phyloP scores from a whole-genome alignment of 1,139 yeast species.

The Kodamaea arcana region DNA sequence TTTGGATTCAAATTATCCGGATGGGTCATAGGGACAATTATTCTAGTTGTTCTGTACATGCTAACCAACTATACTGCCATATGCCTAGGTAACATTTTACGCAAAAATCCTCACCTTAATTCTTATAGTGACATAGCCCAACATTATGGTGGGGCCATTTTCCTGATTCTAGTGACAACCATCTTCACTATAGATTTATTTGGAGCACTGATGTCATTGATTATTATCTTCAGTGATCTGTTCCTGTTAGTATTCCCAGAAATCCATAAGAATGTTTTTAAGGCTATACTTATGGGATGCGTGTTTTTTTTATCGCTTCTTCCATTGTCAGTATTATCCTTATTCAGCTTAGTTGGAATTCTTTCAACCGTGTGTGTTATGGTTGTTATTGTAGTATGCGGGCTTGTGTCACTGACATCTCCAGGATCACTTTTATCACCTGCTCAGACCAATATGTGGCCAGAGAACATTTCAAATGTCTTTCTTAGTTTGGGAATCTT shows the following conservation, averaged over 20 bases:
- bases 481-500: slow-evolving; percentile 68
- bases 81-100: slow-evolving; percentile 32
- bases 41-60: slow-evolving; percentile 54
- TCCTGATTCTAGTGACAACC: slow-evolving; percentile 59
- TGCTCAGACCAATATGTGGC: slow-evolving; percentile 48
- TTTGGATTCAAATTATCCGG: slow-evolving; percentile 78
- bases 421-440: slow-evolving; percentile 71
- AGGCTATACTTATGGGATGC: slow-evolving; percentile 40
- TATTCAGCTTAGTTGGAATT: slow-evolving; percentile 73
- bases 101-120: slow-evolving; percentile 24
- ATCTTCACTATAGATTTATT: slow-evolving; percentile 72
- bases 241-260: slow-evolving; percentile 61
- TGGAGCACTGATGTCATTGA: slow-evolving; percentile 75
- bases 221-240: slow-evolving; percentile 82
- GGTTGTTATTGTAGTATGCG: slow-evolving; percentile 55
- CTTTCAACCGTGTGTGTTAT: slow-evolving; percentile 65
- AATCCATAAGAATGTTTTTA: slow-evolving; percentile 46
- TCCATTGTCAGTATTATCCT: slow-evolving; percentile 69
- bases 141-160: slow-evolving; percentile 39
- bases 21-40: slow-evolving; percentile 61
- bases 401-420: slow-evolving; percentile 46
- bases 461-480: slow-evolving; percentile 43
- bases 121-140: slow-evolving; percentile 48
- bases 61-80: slow-evolving; percentile 70
- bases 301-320: slow-evolving; percentile 64